Evolutionary conservation across 345 rosid genomes (phyloP), one percentile per base, ranked within the genome.

Genomic region (rapeseed (Brassica napus)): DNA sequence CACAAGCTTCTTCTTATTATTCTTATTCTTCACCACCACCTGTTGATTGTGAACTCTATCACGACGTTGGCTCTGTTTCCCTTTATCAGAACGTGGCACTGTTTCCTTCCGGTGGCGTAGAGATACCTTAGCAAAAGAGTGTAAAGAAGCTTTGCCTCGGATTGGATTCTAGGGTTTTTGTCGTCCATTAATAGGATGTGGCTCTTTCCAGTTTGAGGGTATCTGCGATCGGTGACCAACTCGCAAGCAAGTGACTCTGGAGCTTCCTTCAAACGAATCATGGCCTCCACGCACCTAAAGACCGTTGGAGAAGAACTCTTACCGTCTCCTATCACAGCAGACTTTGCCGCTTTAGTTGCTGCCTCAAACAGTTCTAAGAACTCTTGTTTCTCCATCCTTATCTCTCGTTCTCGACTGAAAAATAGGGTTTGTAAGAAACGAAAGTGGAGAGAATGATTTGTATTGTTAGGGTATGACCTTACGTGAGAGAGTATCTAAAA

Each of bases 231-330:
- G 32, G 2, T 1, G 49, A 76, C 1, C 0, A 76, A 6, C 11
- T 69, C 52, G 34, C 61, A 58, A 59, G 37, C 54, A 77, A 77
- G 75, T 0, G 74, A 77, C 64, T 61, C 7, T 0, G 80, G 75
- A 31, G 80, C 69, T 61, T 61, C 3, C 2, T 14, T 77, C 11
- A 77, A 42, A 47, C 69, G 63, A 1, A 44, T n/a, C 39, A 61
- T 77, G 4, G 69, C 69, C 12, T 69, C 63, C 0, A 60, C 10
- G 9, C 73, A n/a, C n/a, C n/a, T n/a, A n/a, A n/a, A 60, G 1
- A 69, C 80, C 1, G 54, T 28, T 0, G 74, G 54, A 69, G 69
- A 67, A 11, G 24, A 23, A 23, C 12, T 15, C 1, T 37, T 10
- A 3, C 3, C 10, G 18, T 12, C 65, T 28, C 35, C 21, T 35